These are phyloP conservation scores for Ophiostoma fasciatum DNA, from an alignment of 2,329 filamentous ascomycete genomes.

Conservation along the genomic window DNA sequence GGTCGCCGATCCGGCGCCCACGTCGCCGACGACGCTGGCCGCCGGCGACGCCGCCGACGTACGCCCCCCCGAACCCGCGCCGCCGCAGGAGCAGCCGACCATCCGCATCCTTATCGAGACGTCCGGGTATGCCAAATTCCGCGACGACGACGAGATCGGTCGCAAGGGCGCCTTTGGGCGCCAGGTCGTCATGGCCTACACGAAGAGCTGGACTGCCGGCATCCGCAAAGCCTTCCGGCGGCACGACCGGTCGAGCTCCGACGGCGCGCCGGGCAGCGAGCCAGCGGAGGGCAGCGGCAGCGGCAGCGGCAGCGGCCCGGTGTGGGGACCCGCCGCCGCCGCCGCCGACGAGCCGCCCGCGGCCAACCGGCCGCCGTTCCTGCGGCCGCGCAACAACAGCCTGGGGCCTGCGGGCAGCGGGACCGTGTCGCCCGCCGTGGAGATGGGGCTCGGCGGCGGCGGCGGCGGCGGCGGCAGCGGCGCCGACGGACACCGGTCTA, in stretches of 20 bases:
- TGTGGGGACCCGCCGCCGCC: no score
- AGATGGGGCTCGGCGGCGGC: no score
- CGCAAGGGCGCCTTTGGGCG: slow-evolving; percentile 27
- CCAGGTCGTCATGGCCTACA: slow-evolving; percentile 43
- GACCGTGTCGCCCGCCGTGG: no score
- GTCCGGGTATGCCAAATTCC: slow-evolving; percentile 43
- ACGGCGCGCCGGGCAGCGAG: no score
- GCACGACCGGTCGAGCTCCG: slow-evolving; percentile 3
- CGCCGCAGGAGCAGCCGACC: slow-evolving; percentile 24
- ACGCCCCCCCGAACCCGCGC: no score
- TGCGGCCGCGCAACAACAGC: background rate
- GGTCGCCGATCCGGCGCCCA: slow-evolving; percentile 7
- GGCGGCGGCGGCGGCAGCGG: background rate
- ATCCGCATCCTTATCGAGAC: slow-evolving; percentile 39
- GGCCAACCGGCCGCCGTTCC: background rate
- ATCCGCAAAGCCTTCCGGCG: slow-evolving; percentile 29
- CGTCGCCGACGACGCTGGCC: slow-evolving; percentile 5
- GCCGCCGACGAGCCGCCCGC: background rate
- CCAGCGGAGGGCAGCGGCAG: no score
- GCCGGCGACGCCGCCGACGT: slow-evolving; percentile 5
- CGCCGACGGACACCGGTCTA: background rate
- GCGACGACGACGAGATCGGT: slow-evolving; percentile 14
- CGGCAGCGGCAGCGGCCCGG: no score
- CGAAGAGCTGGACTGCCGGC: slow-evolving; percentile 32
- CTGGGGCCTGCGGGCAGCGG: background rate